Conservation (phyloP, 805 yeast genomes). For the Myxozyma neotropica region DNA sequence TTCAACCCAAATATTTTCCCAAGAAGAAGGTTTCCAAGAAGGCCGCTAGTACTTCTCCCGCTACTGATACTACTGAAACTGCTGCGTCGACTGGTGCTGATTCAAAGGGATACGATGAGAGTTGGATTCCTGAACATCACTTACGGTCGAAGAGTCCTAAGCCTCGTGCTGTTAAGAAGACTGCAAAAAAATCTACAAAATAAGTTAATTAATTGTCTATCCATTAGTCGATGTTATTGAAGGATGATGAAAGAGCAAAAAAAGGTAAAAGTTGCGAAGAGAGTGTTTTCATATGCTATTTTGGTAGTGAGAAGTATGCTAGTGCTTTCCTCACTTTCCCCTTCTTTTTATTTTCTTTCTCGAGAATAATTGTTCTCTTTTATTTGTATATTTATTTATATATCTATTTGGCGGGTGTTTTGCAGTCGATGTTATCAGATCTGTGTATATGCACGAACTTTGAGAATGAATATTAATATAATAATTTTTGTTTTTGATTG, state of each 20-base stretch:
- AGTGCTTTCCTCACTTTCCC: too few relatives aligned
- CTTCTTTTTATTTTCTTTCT: not conserved
- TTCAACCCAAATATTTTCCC: conserved; percentile 26
- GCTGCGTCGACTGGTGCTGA: conserved; percentile 34
- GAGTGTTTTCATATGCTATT: too few relatives aligned
- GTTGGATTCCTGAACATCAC: conserved; percentile 53
- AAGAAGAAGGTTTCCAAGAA: conserved; percentile 29
- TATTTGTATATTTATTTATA: not conserved
- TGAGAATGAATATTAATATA: too few relatives aligned
- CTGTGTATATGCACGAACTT: not conserved
- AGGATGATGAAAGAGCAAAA: not conserved
- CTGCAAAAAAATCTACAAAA: conserved; percentile 17
- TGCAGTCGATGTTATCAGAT: not conserved
- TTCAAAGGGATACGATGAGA: conserved; percentile 44
- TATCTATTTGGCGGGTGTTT: not conserved
- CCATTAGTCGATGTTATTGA: not conserved
- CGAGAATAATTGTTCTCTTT: not conserved
- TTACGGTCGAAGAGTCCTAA: conserved; percentile 38
- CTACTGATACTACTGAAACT: conserved; percentile 20
- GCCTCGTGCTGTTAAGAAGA: conserved; percentile 39
- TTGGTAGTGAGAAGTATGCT: too few relatives aligned
- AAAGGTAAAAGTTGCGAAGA: too few relatives aligned
- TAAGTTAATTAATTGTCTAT: not conserved
- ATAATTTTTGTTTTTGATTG: too few relatives aligned
- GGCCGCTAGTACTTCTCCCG: conserved; percentile 18